Evolutionary conservation across 2,329 filamentous ascomycete genomes (phyloP), one percentile per base, ranked within the genome.

Genomic region (Setomelanomma holmii): DNA sequence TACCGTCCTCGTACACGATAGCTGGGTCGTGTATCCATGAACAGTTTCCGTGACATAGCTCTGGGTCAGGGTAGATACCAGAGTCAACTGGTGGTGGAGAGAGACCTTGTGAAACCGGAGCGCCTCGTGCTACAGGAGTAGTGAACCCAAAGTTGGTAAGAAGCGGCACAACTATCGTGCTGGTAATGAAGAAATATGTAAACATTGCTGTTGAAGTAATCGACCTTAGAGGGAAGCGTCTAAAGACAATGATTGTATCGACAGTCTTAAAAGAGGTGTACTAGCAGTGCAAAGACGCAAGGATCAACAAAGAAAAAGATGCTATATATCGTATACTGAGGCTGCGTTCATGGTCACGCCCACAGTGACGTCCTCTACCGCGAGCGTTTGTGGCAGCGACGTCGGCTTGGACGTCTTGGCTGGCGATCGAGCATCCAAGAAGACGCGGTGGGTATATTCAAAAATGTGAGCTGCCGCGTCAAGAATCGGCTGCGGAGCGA

Each of bases 21-120:
- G 69, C 67, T 1, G 80, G 80, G 49, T 83, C 80, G 44, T 82
- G 79, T 1, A 76, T 66, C 49, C 74, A 73, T 12, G 63, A 67
- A 57, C 74, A 78, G 27, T 66, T 66, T 5, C 77, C 77, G 4
- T 59, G 58, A 59, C 75, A 78, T 14, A 58, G 44, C n/a, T 71
- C 61, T n/a, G 76, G 75, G 22, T 72, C 27, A 45, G 33, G n/a
- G 39, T 12, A 57, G 14, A 16, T 36, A n/a, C 34, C 14, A 16
- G 34, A 36, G 10, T 8, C 5, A 36, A 16, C 11, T 16, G 34
- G 14, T n/a, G 16, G 34, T 7, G 34, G 16, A 11, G 34, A 11
- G 12, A 16, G 12, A 16, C 14, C n/a, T n/a, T 36, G 34, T 3
- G 34, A n/a, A 17, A 36, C 34, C 4, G 34, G 34, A 36, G 19